A percentile compares a stretch with the other conserved stretches of the same genome.
Conservation (phyloP, 208 protist species). For the Trichomonas tenax region DNA sequence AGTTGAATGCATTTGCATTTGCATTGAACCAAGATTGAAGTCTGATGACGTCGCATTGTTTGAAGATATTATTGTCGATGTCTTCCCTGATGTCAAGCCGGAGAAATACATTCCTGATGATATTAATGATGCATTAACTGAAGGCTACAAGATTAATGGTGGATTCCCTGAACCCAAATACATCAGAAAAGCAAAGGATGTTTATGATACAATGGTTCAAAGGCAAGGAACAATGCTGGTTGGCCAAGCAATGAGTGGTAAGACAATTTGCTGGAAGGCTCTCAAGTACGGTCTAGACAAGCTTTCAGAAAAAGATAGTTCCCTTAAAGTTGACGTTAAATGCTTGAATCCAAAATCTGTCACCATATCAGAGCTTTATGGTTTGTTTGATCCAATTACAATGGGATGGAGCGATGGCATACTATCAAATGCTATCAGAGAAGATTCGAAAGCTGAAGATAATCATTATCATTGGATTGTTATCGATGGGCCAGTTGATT, state of each 20-base stretch:
- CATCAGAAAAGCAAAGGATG: conserved; percentile 30
- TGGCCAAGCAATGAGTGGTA: conserved; percentile 66
- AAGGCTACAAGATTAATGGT: neutral
- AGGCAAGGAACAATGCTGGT: conserved; percentile 92
- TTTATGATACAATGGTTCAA: conserved; percentile 81
- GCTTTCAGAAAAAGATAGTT: conserved; percentile 73
- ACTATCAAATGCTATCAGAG: conserved; percentile 56
- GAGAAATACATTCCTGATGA: conserved; percentile 30
- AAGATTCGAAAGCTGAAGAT: conserved; percentile 53
- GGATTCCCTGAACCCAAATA: neutral
- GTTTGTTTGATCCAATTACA: conserved; percentile 76
- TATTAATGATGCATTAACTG: conserved; percentile 29
- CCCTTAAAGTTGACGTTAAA: conserved; percentile 52
- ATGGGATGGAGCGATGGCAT: conserved; percentile 63
- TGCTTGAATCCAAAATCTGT: conserved; percentile 87
- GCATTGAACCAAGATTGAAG: conserved; percentile 46
- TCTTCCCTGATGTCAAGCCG: conserved; percentile 43
- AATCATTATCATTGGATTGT: conserved; percentile 69
- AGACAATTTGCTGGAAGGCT: conserved; percentile 48
- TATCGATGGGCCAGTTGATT: conserved; percentile 92
- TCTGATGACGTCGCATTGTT: conserved; percentile 73
- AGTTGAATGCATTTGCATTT: conserved; percentile 63
- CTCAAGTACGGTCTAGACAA: conserved; percentile 86
- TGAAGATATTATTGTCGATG: conserved; percentile 68
- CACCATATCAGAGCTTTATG: conserved; percentile 88